Evolutionary conservation across 805 yeast genomes (phyloP), one percentile per base, ranked within the genome.

Genomic region (Pichia californica): DNA sequence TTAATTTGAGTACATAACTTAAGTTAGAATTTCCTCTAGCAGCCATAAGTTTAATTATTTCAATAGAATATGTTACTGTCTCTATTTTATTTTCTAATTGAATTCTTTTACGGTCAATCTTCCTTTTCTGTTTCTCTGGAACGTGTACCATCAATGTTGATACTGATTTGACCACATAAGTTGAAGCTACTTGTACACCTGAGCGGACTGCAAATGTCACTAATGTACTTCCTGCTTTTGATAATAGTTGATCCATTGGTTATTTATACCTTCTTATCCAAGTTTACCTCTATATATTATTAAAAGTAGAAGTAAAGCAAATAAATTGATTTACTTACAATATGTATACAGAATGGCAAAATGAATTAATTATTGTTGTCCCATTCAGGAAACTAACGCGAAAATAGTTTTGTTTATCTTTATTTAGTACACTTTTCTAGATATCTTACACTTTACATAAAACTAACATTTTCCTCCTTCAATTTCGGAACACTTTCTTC

Each of bases 151-250:
- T 63, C 45, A 81, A 70, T 40, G 60, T 71, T 9, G 76, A 59
- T n/a, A 83, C 74, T 1, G 83, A 77, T 45, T 75, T 77, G 33
- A 83, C 69, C 19, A 89, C 88, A 62, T 77, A 84, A 0, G 83
- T 77, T 0, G 88, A 77, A 0, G 89, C 93, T 18, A 84, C 52
- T 2, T 88, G 78, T 27, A 84, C 74, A 0, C 93, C 88, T 1
- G 89, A 83, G 44, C 83, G 68, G 23, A 84, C 77, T 9, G 89
- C 94, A 62, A 84, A 81, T 2, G 87, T 74, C n/a, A 84, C 84
- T 1, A 86, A 85, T 51, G 83, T 88, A 40, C 76, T 77, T 26
- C 88, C 83, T 3, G 93, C 93, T 25, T 55, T 68, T 5, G 68
- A 61, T 20, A 69, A 43, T 31, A 67, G 33, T 27, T 69, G 70